Evolutionary conservation across 768 basidiomycete species (phyloP).

Genomic region (Suillus ampliporus): DNA sequence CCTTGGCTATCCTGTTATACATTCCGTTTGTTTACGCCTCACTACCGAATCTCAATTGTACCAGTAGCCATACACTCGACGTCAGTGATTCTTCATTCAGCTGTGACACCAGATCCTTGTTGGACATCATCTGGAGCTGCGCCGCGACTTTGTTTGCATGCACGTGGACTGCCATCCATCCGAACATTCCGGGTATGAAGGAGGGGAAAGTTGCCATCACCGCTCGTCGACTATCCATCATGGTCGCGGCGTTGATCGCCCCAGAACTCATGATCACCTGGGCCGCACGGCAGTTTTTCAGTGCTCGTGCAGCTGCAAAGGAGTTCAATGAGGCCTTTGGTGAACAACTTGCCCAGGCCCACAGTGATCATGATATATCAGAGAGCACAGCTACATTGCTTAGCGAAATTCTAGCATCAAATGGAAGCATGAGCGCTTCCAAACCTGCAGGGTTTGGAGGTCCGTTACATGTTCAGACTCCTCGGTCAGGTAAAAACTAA

Average conservation of each 20-base stretch:
- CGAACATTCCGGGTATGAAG: constrained; percentile 32
- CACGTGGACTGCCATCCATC: constrained; percentile 36
- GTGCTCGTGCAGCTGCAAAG: constrained; percentile 15
- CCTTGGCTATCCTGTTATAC: neutral
- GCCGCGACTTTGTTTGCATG: constrained; percentile 36
- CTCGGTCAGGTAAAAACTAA: no score
- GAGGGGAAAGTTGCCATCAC: constrained; percentile 12
- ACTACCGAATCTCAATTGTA: neutral
- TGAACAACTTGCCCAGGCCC: no score
- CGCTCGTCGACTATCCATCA: constrained; percentile 19
- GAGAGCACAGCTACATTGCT: no score
- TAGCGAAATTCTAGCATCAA: no score
- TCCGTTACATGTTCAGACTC: neutral
- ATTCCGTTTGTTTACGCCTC: neutral
- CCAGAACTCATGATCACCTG: constrained; percentile 37
- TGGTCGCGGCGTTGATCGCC: constrained; percentile 28
- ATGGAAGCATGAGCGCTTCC: no score
- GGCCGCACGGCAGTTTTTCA: constrained; percentile 33
- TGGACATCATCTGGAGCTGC: constrained; percentile 32
- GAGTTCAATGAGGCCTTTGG: constrained; percentile 9
- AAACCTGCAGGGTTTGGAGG: neutral
- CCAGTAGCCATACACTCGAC: neutral
- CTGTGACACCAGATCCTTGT: constrained; percentile 15
- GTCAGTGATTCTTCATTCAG: neutral
- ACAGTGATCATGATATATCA: no score